Percentiles rank a stretch among this genome's conserved stretches.
Evolutionary conservation across 345 rosid species (phyloP).

Genomic region (Citrus sinensis): DVS_A1.0 CM039163.1:41774001-41774500

Average conservation of each 20-base stretch:
- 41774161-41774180: background rate
- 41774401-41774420: conserved; percentile 12
- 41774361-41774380: background rate
- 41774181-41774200: background rate
- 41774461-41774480: conserved; percentile 30
- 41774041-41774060: conserved; percentile 3
- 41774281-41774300: background rate
- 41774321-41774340: background rate
- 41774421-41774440: conserved; percentile 34
- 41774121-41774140: background rate
- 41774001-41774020: conserved; percentile 4
- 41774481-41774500: conserved; percentile 55
- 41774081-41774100: conserved; percentile 27
- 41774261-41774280: background rate
- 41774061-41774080: background rate
- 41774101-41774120: conserved; percentile 2
- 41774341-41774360: background rate
- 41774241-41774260: background rate
- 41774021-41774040: conserved; percentile 15
- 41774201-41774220: background rate
- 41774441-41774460: conserved; percentile 44
- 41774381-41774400: background rate
- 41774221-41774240: background rate
- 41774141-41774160: background rate
- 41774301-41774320: background rate